A percentile compares a stretch with the other conserved stretches of the same genome.
These are phyloP conservation scores for Elongisporangium undulatum DNA, from an alignment of 352 stramenopile genomes.

Conservation along the genomic window DNA sequence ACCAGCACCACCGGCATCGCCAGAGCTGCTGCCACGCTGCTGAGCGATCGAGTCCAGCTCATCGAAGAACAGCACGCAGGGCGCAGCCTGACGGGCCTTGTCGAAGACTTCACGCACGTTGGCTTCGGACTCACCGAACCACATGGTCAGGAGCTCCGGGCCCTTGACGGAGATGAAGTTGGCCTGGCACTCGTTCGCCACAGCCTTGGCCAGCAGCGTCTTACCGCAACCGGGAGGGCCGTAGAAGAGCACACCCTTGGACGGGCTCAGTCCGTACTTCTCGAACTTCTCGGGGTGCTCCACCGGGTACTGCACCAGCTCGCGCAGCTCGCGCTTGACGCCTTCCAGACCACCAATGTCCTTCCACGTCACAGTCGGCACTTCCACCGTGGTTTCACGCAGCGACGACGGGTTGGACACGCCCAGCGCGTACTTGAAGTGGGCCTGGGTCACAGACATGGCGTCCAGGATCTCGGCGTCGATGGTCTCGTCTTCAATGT, in stretches of 20 bases:
- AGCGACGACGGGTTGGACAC: conserved; percentile 98
- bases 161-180: conserved; percentile 99
- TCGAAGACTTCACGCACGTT: conserved; percentile 99
- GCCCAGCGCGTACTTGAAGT: conserved; percentile 98
- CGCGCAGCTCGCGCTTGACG: conserved; percentile 98
- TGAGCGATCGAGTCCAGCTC: conserved; percentile 99
- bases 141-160: conserved; percentile 99
- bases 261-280: conserved; percentile 94
- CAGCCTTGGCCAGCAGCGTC: conserved; percentile 99
- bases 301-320: conserved; percentile 99
- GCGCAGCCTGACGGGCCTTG: conserved; percentile 96
- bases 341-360: conserved; percentile 99
- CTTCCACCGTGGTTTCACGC: conserved; percentile 98
- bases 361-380: conserved; percentile 98
- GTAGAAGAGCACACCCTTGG: conserved; percentile 99
- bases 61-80: conserved; percentile 99
- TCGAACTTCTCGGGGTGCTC: conserved; percentile 99
- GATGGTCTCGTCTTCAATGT: conserved; percentile 99
- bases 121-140: conserved; percentile 98
- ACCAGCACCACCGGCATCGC: conserved; percentile 95
- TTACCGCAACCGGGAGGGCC: conserved; percentile 99
- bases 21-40: conserved; percentile 91
- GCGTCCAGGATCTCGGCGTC: conserved; percentile 98
- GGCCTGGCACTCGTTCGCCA: conserved; percentile 99
- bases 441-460: conserved; percentile 97